Base-by-base conservation (phyloP, 2,329 filamentous ascomycete species). In the Daldinia sp. region DNA sequence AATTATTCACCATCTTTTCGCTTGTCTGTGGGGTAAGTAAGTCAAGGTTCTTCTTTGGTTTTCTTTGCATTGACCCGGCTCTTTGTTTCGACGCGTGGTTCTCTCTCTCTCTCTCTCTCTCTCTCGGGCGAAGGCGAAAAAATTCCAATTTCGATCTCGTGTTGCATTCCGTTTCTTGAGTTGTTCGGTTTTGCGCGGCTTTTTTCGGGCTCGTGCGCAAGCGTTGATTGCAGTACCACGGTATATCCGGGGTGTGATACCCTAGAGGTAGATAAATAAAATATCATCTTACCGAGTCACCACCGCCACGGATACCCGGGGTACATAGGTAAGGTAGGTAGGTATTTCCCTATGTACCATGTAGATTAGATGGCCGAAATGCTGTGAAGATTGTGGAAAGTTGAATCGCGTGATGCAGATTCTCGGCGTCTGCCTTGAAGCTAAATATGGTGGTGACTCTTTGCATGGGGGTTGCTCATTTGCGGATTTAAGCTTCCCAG, bases 161-260 rank as follows among this genome's bases (percentile, higher is more conserved):
- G 56, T 65, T 61, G 57, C 53, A 51, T 48, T 53, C 12, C 35
- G 13, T 63, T 57, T 53, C 33, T 54, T 46, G 53, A 60, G 62
- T 7, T 53, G 3, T 55, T 60, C 63, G 66, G 66, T 33, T 69
- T 59, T 30, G 50, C 59, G 28, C 66, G 66, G 66, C 62, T 62
- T 51, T 28, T 61, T 59, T 55, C 50, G 51, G 57, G 46, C 18
- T 59, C 30, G 23, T 46, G 42, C 35, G 28, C 39, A 9, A 7
- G 33, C 33, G 10, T n/a, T 51, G 28, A 51, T 51, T 51, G 46
- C 46, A 51, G 46, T 15, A 33, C 46, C 46, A 12, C 13, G 26
- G 41, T 42, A 33, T 51, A 33, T 18, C 46, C 46, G 46, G 46
- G 44, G 4, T n/a, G 7, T 10, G 28, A 10, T 46, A 20, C n/a